Evolutionary conservation across 73 alveolate genomes (phyloP).

Genomic region (Tetrahymena thermophila): DNA sequence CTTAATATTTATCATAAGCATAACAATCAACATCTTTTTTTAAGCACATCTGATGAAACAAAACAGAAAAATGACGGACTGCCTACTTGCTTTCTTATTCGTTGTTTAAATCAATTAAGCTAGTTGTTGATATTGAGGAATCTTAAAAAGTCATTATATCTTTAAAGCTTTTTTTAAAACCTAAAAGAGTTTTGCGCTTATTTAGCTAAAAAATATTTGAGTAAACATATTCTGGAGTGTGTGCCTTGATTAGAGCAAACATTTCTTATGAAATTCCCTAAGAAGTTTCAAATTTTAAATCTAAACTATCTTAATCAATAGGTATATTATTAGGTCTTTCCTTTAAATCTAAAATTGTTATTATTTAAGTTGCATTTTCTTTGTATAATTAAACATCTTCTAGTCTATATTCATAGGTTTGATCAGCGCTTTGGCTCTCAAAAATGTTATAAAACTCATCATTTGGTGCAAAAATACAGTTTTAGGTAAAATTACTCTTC

Average conservation of each 20-base stretch:
- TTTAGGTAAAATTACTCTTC: background rate
- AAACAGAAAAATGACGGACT: background rate
- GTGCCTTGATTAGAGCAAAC: background rate
- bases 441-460: background rate
- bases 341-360: background rate
- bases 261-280: background rate
- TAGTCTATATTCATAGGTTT: background rate
- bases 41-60: background rate
- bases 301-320: background rate
- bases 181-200: background rate
- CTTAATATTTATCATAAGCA: background rate
- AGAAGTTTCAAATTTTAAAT: background rate
- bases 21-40: background rate
- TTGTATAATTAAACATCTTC: background rate
- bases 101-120: background rate
- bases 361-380: background rate
- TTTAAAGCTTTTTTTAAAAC: background rate
- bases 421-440: background rate
- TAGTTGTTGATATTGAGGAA: background rate
- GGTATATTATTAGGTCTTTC: background rate
- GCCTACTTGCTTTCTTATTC: background rate
- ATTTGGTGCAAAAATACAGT: background rate
- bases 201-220: background rate
- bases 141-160: background rate
- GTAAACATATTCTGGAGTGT: background rate